These are phyloP conservation scores for Coprinopsis cinerea DNA, from an alignment of 768 basidiomycete genomes.

Conservation along the genomic window DNA sequence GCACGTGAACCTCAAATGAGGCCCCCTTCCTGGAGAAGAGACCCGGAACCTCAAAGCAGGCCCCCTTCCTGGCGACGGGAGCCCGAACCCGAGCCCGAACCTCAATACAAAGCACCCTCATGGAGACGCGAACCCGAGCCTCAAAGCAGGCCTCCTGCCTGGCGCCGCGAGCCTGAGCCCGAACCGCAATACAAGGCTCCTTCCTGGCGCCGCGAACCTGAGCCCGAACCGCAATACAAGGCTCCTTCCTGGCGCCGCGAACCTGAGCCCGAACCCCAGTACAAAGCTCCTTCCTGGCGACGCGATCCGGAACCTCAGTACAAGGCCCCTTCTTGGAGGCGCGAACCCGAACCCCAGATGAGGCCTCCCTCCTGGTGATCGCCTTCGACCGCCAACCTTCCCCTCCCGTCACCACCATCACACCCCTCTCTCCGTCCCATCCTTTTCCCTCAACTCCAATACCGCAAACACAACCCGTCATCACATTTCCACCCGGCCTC, in stretches of 20 bases:
- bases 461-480: no score
- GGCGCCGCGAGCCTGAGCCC: slow-evolving; percentile 15
- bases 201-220: slow-evolving; percentile 15
- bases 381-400: not conserved
- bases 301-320: no score
- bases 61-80: slow-evolving; percentile 16
- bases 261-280: slow-evolving; percentile 10
- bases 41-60: slow-evolving; percentile 15
- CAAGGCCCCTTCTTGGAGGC: slow-evolving; percentile 4
- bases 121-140: slow-evolving; percentile 16
- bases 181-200: not conserved
- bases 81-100: slow-evolving; percentile 10
- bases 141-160: not conserved
- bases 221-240: slow-evolving; percentile 2
- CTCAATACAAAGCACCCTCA: not conserved
- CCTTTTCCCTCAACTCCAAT: no score
- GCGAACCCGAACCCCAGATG: not conserved
- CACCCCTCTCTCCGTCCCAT: not conserved
- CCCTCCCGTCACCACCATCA: not conserved
- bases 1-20: not conserved
- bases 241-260: slow-evolving; percentile 15
- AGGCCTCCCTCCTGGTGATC: not conserved
- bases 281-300: not conserved
- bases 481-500: no score
- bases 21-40: slow-evolving; percentile 13